phyloP scores from a whole-genome alignment of 2,329 filamentous ascomycete species.

The Truncatella angustata region DNA sequence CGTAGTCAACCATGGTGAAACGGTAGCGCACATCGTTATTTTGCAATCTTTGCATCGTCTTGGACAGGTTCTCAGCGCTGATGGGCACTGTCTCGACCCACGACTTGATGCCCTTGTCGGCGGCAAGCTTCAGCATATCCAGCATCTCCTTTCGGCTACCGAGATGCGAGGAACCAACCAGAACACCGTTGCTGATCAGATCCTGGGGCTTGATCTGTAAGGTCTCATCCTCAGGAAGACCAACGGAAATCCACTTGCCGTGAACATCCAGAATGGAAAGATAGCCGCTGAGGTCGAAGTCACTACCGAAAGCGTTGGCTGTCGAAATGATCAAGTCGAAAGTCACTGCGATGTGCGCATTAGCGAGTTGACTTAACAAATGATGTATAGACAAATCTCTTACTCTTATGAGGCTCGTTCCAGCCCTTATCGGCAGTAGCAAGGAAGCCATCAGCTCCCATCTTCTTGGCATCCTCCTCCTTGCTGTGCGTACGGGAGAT shows the following conservation, averaged over 20 bases:
- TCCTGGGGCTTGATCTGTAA: slow-evolving; percentile 70
- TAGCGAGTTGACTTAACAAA: neutral
- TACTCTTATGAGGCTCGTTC: slow-evolving; percentile 50
- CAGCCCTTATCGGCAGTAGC: slow-evolving; percentile 50
- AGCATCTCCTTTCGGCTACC: slow-evolving; percentile 69
- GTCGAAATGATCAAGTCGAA: slow-evolving; percentile 79
- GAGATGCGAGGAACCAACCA: slow-evolving; percentile 70
- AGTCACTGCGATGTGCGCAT: slow-evolving; percentile 35
- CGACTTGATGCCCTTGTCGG: slow-evolving; percentile 44
- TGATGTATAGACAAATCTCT: neutral
- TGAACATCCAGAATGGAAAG: slow-evolving; percentile 79
- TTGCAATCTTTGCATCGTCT: slow-evolving; percentile 67
- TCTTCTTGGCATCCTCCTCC: slow-evolving; percentile 46
- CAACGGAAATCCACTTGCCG: slow-evolving; percentile 76
- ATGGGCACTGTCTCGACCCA: slow-evolving; percentile 63
- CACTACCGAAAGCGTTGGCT: slow-evolving; percentile 64
- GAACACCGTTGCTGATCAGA: slow-evolving; percentile 71
- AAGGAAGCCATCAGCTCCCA: slow-evolving; percentile 43
- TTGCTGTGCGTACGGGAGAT: slow-evolving; percentile 50
- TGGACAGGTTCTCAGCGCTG: slow-evolving; percentile 66
- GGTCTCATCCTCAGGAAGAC: slow-evolving; percentile 74
- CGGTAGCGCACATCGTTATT: slow-evolving; percentile 73
- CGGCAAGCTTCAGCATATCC: slow-evolving; percentile 50
- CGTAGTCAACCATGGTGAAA: slow-evolving; percentile 71
- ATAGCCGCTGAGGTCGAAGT: slow-evolving; percentile 69